These are phyloP conservation scores for Phaeoacremonium minimum DNA, from an alignment of 2,329 filamentous ascomycete species.

Conservation along the genomic window DNA sequence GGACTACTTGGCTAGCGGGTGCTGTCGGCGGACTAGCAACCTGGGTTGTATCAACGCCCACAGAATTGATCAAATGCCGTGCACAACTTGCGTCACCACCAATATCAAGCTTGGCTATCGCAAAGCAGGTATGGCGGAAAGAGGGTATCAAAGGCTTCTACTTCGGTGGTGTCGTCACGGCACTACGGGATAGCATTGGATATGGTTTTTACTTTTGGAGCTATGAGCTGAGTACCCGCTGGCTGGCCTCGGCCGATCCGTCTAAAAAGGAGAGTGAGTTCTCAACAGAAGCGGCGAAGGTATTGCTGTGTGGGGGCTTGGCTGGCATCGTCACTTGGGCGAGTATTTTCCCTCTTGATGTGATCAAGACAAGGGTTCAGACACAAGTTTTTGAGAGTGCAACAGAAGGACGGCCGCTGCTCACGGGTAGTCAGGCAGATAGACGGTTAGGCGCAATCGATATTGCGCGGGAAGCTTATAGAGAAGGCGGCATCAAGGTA, in stretches of 20 bases:
- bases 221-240: constrained; percentile 71
- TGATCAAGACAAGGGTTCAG: constrained; percentile 91
- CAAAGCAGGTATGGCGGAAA: constrained; percentile 52
- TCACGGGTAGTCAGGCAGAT: constrained; percentile 9
- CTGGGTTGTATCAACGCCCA: constrained; percentile 82
- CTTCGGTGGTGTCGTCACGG: constrained; percentile 76
- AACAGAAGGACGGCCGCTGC: constrained; percentile 21
- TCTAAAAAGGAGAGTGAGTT: constrained; percentile 6
- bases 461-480: constrained; percentile 64
- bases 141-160: constrained; percentile 69
- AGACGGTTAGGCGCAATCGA: constrained; percentile 50
- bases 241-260: constrained; percentile 31
- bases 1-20: constrained; percentile 74
- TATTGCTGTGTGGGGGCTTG: constrained; percentile 79
- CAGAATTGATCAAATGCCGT: constrained; percentile 86
- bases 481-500: constrained; percentile 51
- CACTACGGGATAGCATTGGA: constrained; percentile 79
- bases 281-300: constrained; percentile 51
- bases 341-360: constrained; percentile 85
- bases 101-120: constrained; percentile 59
- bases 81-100: constrained; percentile 59
- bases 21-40: constrained; percentile 78
- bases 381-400: constrained; percentile 48
- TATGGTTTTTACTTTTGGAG: constrained; percentile 98
- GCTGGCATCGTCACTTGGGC: constrained; percentile 87